Base-by-base conservation (phyloP, 2,329 filamentous ascomycete genomes). In the Pyricularia sp. region DNA sequence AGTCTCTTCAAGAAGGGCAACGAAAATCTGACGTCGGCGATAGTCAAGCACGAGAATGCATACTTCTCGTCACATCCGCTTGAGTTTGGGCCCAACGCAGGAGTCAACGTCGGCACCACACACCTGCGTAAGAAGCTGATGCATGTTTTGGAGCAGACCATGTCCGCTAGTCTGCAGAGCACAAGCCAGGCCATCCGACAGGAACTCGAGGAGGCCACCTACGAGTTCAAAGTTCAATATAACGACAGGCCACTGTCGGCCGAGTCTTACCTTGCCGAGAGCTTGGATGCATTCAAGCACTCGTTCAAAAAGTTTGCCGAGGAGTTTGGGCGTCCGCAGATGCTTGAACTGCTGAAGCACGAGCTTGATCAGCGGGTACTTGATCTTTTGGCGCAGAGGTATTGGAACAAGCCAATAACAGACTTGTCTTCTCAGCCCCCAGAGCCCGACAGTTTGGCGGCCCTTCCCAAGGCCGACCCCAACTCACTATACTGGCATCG, bases 161-260 rank as follows among this genome's bases (percentile, higher is more conserved):
- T 99, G 96, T 94, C 94, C 31, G 88, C 92, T 42, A 97, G 92
- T 75, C 84, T 99, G 68, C 92, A 95, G 73, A 89, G 88, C 69
- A 99, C 95, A 3, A 92, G 92, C 73, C 93, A 97, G 76, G 93
- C 93, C 11, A 97, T 99, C 72, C 90, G 91, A 71, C 93, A 97
- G 77, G 95, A 99, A 78, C 87, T 99, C 0, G 94, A 97, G 75
- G 95, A 99, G 79, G 94, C 95, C 3, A 94, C 92, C 0, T 99
- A 99, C 76, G 94, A 99, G 79, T 99, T 97, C 84, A 99, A 99
- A 78, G 95, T 99, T 5, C 96, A 99, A 78, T 99, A 99, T 81
- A 99, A 99, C 75, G 95, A 99, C 77, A 89, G 95, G 7, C 93
- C 94, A 1, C 83, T 99, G 50, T 97, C 93, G 67, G 95, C 95